Evolutionary conservation across 1,284 basidiomycete genomes (phyloP).

Genomic region (Trametes hirsuta): DNA sequence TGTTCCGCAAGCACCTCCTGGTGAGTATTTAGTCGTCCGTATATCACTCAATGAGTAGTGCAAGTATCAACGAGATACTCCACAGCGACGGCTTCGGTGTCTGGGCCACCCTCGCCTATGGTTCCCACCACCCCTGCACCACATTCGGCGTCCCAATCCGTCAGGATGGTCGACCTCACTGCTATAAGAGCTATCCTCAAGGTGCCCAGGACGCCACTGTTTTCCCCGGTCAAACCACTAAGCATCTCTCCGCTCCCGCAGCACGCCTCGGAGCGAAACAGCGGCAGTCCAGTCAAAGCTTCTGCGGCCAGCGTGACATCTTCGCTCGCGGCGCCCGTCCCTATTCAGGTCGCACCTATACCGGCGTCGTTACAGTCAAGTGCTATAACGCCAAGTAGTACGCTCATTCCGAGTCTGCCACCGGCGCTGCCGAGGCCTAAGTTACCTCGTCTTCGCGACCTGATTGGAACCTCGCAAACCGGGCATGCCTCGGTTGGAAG

Average conservation of each 20-base stretch:
- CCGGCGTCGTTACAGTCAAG: too few species aligned
- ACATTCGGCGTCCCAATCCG: background rate
- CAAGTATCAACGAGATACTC: background rate
- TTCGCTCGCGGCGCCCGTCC: background rate
- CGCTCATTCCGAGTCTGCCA: background rate
- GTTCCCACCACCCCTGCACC: background rate
- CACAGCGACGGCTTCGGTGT: background rate
- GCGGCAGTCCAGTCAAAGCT: background rate
- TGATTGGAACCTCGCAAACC: background rate
- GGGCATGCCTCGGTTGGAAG: background rate
- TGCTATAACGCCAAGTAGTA: background rate
- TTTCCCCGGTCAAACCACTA: background rate
- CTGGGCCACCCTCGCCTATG: background rate
- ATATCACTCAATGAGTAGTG: background rate
- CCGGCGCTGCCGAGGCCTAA: background rate
- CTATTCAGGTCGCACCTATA: background rate
- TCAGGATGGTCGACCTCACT: slow-evolving; percentile 14
- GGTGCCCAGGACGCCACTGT: background rate
- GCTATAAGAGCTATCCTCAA: slow-evolving; percentile 12
- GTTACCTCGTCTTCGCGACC: slow-evolving; percentile 1
- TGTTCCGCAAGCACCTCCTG: background rate
- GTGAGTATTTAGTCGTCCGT: background rate
- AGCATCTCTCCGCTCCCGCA: background rate
- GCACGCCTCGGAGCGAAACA: background rate
- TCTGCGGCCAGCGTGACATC: background rate